Conservation (phyloP, 1,284 basidiomycete genomes). For the Microbotryomycetes sp. region DNA sequence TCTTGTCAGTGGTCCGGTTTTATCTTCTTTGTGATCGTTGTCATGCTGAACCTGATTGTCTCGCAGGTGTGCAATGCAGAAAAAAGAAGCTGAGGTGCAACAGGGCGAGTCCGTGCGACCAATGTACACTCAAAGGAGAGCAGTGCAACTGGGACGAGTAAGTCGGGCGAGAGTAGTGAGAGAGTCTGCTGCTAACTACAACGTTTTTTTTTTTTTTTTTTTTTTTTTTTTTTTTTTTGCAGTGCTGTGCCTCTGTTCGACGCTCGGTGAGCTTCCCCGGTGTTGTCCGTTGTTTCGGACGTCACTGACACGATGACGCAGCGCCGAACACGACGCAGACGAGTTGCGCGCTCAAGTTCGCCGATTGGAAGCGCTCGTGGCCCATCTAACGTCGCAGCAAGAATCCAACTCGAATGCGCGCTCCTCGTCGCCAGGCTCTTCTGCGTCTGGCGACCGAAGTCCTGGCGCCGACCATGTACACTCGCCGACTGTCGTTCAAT, state of each 20-base stretch:
- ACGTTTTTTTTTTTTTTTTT: not conserved
- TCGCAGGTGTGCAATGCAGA: conserved; percentile 2
- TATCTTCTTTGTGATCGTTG: no score
- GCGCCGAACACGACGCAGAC: conserved; percentile 16
- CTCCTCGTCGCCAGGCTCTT: not conserved
- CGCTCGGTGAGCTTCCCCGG: not conserved
- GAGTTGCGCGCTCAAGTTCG: conserved; percentile 19
- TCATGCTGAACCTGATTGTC: not conserved
- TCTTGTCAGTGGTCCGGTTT: conserved; percentile 8
- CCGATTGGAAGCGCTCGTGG: conserved; percentile 24
- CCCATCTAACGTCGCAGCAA: conserved; percentile 18
- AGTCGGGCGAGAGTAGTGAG: not conserved
- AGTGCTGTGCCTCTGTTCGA: conserved; percentile 23
- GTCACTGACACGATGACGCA: no score
- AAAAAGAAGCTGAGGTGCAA: conserved; percentile 23
- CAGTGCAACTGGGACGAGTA: not conserved
- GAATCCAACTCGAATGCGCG: not conserved
- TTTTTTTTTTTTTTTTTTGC: not conserved
- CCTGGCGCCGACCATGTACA: not conserved
- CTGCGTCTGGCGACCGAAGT: not conserved
- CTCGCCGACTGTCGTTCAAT: not conserved
- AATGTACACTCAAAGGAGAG: conserved; percentile 6
- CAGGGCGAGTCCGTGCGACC: conserved; percentile 18
- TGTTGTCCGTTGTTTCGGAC: no score
- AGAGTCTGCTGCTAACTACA: not conserved